Conservation (phyloP, 2,329 filamentous ascomycete genomes). For the Sarocladium brachiariae region DNA sequence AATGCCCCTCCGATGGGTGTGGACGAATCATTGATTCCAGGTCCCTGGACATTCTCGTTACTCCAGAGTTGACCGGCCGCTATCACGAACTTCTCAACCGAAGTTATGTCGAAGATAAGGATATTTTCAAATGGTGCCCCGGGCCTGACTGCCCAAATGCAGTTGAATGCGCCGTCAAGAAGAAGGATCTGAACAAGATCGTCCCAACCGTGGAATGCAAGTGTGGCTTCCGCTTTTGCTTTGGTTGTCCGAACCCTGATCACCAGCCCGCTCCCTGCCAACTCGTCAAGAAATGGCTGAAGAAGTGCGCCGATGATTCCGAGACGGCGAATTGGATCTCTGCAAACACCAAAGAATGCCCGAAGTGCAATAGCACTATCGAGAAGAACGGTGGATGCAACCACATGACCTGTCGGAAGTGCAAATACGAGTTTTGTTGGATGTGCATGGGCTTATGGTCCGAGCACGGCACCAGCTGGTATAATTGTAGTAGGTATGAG, state of each 20-base stretch:
- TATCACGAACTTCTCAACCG: constrained; percentile 84
- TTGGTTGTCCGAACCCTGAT: constrained; percentile 82
- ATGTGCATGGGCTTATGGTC: constrained; percentile 99
- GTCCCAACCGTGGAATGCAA: constrained; percentile 86
- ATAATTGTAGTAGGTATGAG: constrained; percentile 96
- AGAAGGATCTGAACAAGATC: constrained; percentile 74
- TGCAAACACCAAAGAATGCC: constrained; percentile 97
- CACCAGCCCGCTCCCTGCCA: constrained; percentile 91
- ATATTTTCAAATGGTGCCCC: constrained; percentile 93
- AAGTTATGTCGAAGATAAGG: constrained; percentile 96
- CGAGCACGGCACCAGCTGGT: constrained; percentile 98
- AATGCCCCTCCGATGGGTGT: constrained; percentile 85
- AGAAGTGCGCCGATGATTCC: constrained; percentile 97
- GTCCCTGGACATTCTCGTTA: constrained; percentile 72
- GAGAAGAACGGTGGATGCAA: constrained; percentile 99
- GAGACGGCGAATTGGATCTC: constrained; percentile 99
- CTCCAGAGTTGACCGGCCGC: constrained; percentile 47
- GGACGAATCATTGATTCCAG: constrained; percentile 86
- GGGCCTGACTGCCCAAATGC: constrained; percentile 96
- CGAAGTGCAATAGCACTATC: constrained; percentile 91
- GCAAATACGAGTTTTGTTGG: constrained; percentile 97
- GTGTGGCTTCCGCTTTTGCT: constrained; percentile 87
- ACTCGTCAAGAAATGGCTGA: constrained; percentile 89
- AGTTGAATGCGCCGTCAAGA: constrained; percentile 80
- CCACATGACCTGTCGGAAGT: constrained; percentile 96